Percentiles rank a stretch among this genome's conserved stretches.
Evolutionary conservation across 176 grass and related monocot genomes (phyloP).

Genomic region (Tillandsia fasciculata): DNA sequence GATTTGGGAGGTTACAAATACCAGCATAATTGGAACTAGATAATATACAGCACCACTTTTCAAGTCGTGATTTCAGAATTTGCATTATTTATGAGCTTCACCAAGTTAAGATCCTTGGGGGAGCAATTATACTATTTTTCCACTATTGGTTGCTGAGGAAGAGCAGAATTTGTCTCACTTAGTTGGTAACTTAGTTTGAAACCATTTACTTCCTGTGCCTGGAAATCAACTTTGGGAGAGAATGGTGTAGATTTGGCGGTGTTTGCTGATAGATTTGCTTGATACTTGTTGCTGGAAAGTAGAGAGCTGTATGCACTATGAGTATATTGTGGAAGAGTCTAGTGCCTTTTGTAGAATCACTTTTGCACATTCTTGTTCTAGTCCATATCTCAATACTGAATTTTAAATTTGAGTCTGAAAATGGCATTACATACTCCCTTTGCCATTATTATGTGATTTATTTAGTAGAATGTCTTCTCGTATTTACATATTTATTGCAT

Average conservation of each 20-base stretch:
- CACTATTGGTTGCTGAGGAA: too few relatives aligned
- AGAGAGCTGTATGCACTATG: not conserved
- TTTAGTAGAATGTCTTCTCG: too few relatives aligned
- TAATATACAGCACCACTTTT: not conserved
- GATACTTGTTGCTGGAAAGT: not conserved
- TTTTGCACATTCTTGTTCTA: not conserved
- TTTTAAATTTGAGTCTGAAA: not conserved
- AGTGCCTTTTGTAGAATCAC: too few relatives aligned
- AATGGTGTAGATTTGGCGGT: not conserved
- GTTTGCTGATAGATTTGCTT: not conserved
- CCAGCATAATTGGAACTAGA: not conserved
- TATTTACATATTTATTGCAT: too few relatives aligned
- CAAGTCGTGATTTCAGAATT: not conserved
- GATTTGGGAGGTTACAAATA: not conserved
- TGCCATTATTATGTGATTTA: too few relatives aligned
- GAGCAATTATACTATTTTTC: too few relatives aligned
- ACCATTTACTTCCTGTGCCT: not conserved
- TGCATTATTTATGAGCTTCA: not conserved
- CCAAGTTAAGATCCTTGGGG: too few relatives aligned
- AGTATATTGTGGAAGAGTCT: not conserved
- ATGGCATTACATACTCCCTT: too few relatives aligned
- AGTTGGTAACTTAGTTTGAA: not conserved
- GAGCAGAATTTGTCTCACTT: not conserved
- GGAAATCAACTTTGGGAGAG: not conserved
- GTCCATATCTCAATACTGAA: not conserved